These are phyloP conservation scores for Vanderwaltozyma tropicalis DNA, from an alignment of 805 yeast species.

Conservation along the genomic window DNA sequence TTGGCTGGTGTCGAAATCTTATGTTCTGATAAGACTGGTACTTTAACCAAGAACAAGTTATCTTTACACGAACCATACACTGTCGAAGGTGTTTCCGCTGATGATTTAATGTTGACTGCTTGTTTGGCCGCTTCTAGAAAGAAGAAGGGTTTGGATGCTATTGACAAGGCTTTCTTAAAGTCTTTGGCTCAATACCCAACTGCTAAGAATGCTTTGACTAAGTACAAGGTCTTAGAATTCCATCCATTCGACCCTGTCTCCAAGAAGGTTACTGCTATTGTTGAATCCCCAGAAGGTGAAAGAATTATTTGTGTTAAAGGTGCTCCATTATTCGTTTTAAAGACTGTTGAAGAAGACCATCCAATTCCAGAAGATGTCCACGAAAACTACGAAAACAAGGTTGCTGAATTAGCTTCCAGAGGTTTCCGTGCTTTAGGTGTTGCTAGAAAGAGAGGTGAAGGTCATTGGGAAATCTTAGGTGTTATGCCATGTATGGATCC, in stretches of 20 bases:
- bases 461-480: slow-evolving; percentile 96
- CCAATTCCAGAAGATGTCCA: slow-evolving; percentile 89
- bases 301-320: slow-evolving; percentile 93
- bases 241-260: slow-evolving; percentile 97
- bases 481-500: slow-evolving; percentile 99
- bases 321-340: slow-evolving; percentile 94
- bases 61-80: slow-evolving; percentile 95
- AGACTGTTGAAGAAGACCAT: slow-evolving; percentile 95
- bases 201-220: slow-evolving; percentile 85
- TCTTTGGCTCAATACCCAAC: slow-evolving; percentile 80
- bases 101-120: slow-evolving; percentile 93
- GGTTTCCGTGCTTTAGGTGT: slow-evolving; percentile 98
- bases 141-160: slow-evolving; percentile 97
- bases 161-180: slow-evolving; percentile 92
- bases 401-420: slow-evolving; percentile 94
- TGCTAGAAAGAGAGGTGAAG: slow-evolving; percentile 97
- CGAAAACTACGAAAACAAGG: slow-evolving; percentile 92
- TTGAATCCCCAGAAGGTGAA: slow-evolving; percentile 93
- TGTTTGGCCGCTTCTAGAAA: slow-evolving; percentile 96
- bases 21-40: slow-evolving; percentile 97
- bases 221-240: slow-evolving; percentile 90
- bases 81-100: slow-evolving; percentile 93
- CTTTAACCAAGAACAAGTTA: slow-evolving; percentile 92
- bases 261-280: slow-evolving; percentile 90
- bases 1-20: slow-evolving; percentile 95